Base-by-base conservation (phyloP, 2,329 filamentous ascomycete genomes). In the Cercospora berteroae region DNA sequence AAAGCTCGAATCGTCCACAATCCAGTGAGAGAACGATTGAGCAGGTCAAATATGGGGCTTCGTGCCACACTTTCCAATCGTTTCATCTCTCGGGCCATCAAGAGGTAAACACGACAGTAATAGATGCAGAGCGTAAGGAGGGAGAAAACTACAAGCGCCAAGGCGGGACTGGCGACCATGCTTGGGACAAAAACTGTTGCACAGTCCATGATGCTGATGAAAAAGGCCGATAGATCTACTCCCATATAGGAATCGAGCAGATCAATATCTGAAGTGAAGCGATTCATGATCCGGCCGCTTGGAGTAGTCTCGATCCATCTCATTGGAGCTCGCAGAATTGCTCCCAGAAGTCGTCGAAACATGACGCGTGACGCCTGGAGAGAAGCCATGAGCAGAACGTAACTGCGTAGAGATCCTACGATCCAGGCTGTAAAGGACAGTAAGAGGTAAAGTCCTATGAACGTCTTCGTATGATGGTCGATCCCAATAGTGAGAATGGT, bases 191-290 rank as follows among this genome's bases (percentile, higher is more conserved):
- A 5, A 5, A 29, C 29, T 29, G 29, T 29, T 29, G 29, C 29
- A 8, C 29, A 29, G 29, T 29, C 29, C 29, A 29, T 29, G 29
- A 29, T 29, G 29, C 29, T 29, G 29, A 29, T 29, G 25, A 39
- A 67, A 20, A 42, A 65, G 61, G 5, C 78, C 97, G 93, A 65
- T 13, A 10, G 48, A 25, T 63, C 64, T 18, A 29, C 36, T 3
- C 69, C 25, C 9, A 58, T 29, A 23, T 68, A 68, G 72, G 29
- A 29, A 8, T 97, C 94, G 20, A 97, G 85, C 6, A 92, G 88
- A 77, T 97, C 93, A 9, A 97, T 86, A 77, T 97, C 94, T 79
- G 97, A 97, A 78, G 93, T 97, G 80, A 98, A 97, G 10, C 94
- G 88, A 80, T 97, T 97, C 88, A 97, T 96, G 73, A 98, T 84